Base-by-base conservation (phyloP, 164 flowering plant genomes). In the Berberis vulgaris region DNA sequence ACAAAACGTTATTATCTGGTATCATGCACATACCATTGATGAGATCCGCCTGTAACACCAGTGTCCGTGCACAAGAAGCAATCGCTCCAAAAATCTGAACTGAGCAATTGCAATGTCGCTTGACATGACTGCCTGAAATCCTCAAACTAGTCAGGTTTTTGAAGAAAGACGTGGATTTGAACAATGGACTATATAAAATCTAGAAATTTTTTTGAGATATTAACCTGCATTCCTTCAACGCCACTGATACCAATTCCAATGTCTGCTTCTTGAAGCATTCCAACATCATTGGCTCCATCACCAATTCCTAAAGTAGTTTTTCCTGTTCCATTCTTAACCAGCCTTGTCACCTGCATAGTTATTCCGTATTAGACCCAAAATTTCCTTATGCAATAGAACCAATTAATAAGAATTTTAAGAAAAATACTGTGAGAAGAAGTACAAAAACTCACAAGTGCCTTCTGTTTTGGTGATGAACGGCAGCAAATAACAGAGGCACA, bases 181-280 rank as follows among this genome's bases (percentile, higher is more conserved):
- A 9, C 44, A 45, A 45, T 41, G 45, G 46, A 49, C 26, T 26
- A 26, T 26, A 26, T 26, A 26, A 26, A 26, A 26, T 26, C 26
- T 26, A 26, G 26, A 26, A 26, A 26, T 26, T 26, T 26, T 26
- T 38, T 65, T 41, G 54, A 54, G 8, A 10, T 5, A 40, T 7
- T 59, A 8, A 91, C 98, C 96, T 93, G 99, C 99, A 95, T 95
- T 70, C 99, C 99, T 80, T 95, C 99, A 65, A 83, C 96, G 41
- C 97, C 99, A 66, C 99, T 91, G 39, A 95, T 91, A 67, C 99
- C 99, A 57, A 95, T 67, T 42, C 99, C 99, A 64, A 95, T 88
- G 75, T 95, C 99, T 53, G 99, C 97, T 82, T 95, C 99, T 85
- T 95, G 99, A 80, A 95, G 99, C 99, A 95, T 95, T 49, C 97